These are phyloP conservation scores for Cyberlindnera veronae DNA, from an alignment of 805 yeast species.

Conservation along the genomic window DNA sequence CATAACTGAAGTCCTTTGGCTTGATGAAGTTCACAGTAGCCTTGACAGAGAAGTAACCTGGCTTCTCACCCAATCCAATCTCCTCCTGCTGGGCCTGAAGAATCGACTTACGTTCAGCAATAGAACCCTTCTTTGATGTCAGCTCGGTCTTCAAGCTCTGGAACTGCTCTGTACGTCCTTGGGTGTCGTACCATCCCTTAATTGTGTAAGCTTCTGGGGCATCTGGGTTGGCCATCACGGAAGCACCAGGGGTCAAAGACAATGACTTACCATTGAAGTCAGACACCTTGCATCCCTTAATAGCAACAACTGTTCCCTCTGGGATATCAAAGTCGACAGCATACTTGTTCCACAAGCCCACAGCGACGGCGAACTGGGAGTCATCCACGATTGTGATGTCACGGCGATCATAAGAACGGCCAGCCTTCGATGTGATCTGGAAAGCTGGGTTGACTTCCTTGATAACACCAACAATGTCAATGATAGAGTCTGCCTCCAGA, in stretches of 20 bases:
- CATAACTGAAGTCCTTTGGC: constrained; percentile 79
- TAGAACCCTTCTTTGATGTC: constrained; percentile 37
- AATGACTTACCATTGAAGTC: constrained; percentile 87
- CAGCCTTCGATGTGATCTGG: constrained; percentile 85
- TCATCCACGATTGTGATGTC: constrained; percentile 86
- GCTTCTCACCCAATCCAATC: constrained; percentile 70
- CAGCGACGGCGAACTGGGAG: constrained; percentile 65
- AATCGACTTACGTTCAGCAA: constrained; percentile 62
- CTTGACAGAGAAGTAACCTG: constrained; percentile 73
- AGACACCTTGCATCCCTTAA: constrained; percentile 84
- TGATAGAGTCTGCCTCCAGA: constrained; percentile 63
- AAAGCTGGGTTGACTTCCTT: constrained; percentile 70
- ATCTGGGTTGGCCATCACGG: constrained; percentile 79
- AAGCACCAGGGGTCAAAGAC: constrained; percentile 75
- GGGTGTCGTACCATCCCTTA: constrained; percentile 93
- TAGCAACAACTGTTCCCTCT: constrained; percentile 81
- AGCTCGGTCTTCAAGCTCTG: constrained; percentile 56
- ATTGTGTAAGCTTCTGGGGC: constrained; percentile 80
- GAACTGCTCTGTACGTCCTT: constrained; percentile 63
- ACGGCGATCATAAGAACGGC: constrained; percentile 89
- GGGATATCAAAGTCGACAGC: constrained; percentile 75
- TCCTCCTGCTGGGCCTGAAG: constrained; percentile 61
- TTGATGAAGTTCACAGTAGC: constrained; percentile 71
- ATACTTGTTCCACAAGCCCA: constrained; percentile 88
- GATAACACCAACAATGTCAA: constrained; percentile 87